Conservation (phyloP, 768 basidiomycete genomes). For the Lactarius evosmus region DNA sequence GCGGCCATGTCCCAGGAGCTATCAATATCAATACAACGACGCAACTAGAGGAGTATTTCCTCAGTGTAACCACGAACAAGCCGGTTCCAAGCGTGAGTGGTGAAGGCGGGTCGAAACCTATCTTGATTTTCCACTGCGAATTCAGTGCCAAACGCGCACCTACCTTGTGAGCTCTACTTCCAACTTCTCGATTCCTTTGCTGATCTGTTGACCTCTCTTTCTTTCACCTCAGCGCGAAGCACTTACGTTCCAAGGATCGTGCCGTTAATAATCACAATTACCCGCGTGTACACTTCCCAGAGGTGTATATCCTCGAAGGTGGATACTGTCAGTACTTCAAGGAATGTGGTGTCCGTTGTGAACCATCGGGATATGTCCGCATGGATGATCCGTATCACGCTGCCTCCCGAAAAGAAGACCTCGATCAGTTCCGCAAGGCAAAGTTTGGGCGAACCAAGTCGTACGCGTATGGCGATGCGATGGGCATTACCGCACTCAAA, state of each 20-base stretch:
- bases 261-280: conserved; percentile 84
- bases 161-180: conserved; percentile 69
- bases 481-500: conserved; percentile 36
- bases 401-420: conserved; percentile 73
- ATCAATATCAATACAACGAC: conserved; percentile 84
- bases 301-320: conserved; percentile 95
- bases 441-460: conserved; percentile 90
- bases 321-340: conserved; percentile 91
- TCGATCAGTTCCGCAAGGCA: conserved; percentile 87
- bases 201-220: neutral
- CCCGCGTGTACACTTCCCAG: conserved; percentile 92
- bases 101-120: conserved; percentile 67
- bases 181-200: neutral
- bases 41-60: conserved; percentile 76
- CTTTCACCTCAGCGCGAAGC: conserved; percentile 67
- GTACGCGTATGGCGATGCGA: conserved; percentile 85
- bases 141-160: conserved; percentile 95
- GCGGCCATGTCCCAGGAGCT: conserved; percentile 90
- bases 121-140: conserved; percentile 97
- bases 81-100: conserved; percentile 73
- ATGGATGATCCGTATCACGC: conserved; percentile 94
- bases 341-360: conserved; percentile 63
- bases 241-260: conserved; percentile 87
- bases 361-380: conserved; percentile 77
- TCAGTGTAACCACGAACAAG: conserved; percentile 52